A percentile compares a stretch with the other conserved stretches of the same genome.
Evolutionary conservation across 768 basidiomycete genomes (phyloP).

Genomic region (Russula sp.): DNA sequence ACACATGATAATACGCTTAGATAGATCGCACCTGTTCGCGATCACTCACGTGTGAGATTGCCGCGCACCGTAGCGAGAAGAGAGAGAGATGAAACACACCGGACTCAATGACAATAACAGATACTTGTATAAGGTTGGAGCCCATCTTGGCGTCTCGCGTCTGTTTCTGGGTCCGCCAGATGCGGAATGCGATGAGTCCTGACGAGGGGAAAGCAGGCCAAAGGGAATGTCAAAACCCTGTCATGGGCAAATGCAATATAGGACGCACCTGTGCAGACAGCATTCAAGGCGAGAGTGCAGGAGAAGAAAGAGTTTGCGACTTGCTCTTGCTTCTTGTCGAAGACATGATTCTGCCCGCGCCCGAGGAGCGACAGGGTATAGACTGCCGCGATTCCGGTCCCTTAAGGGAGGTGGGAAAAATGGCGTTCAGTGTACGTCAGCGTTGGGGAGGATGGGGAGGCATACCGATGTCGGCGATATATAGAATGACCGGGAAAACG

Average conservation of each 20-base stretch:
- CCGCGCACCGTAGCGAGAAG: neutral
- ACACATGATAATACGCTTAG: constrained; percentile 12
- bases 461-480: constrained; percentile 25
- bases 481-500: constrained; percentile 19
- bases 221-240: neutral
- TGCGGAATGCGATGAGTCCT: constrained; percentile 28
- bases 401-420: neutral
- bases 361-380: constrained; percentile 21
- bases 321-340: constrained; percentile 18
- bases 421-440: neutral
- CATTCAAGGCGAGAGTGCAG: constrained; percentile 26
- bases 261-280: constrained; percentile 22
- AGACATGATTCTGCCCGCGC: neutral
- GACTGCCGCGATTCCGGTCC: constrained; percentile 19
- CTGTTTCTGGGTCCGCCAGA: constrained; percentile 25
- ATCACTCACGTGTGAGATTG: neutral
- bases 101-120: constrained; percentile 26
- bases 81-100: constrained; percentile 13
- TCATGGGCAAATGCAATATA: neutral
- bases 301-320: constrained; percentile 28
- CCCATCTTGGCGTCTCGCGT: constrained; percentile 29
- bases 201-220: neutral
- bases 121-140: constrained; percentile 19
- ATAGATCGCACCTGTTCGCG: constrained; percentile 23
- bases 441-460: neutral